Percentiles rank a stretch among this genome's conserved stretches.
Evolutionary conservation across 1,139 yeast species (phyloP).

Genomic region (Dujonia santamariae): DNA sequence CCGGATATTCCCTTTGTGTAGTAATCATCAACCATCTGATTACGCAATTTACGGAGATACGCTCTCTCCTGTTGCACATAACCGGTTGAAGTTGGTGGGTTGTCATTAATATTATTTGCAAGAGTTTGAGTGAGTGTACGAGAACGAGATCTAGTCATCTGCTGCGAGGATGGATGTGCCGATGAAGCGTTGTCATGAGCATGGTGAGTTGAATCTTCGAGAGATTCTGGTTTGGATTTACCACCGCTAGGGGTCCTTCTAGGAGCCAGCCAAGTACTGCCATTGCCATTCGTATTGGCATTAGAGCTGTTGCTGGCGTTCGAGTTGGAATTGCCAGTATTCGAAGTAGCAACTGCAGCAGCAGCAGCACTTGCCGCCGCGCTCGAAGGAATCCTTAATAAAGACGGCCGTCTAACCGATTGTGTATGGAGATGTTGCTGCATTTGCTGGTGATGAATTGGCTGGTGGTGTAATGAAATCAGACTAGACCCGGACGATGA

Average conservation of each 20-base stretch:
- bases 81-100: slow-evolving; percentile 18
- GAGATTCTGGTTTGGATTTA: neutral
- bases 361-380: slow-evolving; percentile 10
- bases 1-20: slow-evolving; percentile 60
- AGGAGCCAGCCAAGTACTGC: slow-evolving; percentile 1
- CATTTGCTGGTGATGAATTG: slow-evolving; percentile 3
- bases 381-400: slow-evolving; percentile 19
- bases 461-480: slow-evolving; percentile 1
- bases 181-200: neutral
- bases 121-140: slow-evolving; percentile 20
- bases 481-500: too few relatives aligned
- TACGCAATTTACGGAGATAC: slow-evolving; percentile 62
- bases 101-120: slow-evolving; percentile 18
- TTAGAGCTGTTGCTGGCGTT: slow-evolving; percentile 4
- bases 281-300: too few relatives aligned
- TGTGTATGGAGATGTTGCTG: slow-evolving; percentile 3
- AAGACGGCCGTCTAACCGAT: slow-evolving; percentile 17
- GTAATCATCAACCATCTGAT: slow-evolving; percentile 66
- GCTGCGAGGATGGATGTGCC: neutral
- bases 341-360: slow-evolving; percentile 4
- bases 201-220: too few relatives aligned
- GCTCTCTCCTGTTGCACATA: slow-evolving; percentile 67
- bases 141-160: slow-evolving; percentile 16
- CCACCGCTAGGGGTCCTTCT: slow-evolving; percentile 2
- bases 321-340: slow-evolving; percentile 3